phyloP scores from a whole-genome alignment of 352 stramenopile genomes.

The Blastocystis hominis region DNA sequence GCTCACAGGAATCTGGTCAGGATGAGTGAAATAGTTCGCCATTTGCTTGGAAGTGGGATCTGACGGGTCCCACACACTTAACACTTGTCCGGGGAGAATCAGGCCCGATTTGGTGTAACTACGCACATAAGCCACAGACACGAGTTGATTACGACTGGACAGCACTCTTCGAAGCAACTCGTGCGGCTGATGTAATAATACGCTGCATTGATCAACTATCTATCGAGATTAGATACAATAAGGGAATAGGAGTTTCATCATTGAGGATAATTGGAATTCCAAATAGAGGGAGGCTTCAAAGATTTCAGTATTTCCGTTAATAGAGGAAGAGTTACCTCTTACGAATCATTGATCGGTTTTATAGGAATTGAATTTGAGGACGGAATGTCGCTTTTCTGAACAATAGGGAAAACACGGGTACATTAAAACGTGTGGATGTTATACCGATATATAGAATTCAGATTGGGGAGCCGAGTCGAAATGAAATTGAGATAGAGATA shows the following conservation, averaged over 20 bases:
- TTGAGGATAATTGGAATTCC: too few relatives aligned
- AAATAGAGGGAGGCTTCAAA: too few relatives aligned
- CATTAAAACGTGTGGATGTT: too few relatives aligned
- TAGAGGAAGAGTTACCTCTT: too few relatives aligned
- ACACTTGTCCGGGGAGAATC: not conserved
- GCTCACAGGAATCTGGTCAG: conserved; percentile 52
- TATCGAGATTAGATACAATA: not conserved
- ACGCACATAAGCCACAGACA: not conserved
- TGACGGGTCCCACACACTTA: conserved; percentile 27
- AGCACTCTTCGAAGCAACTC: conserved; percentile 35
- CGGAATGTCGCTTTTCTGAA: too few relatives aligned
- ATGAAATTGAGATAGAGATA: too few relatives aligned
- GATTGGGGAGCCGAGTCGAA: too few relatives aligned
- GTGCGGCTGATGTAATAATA: conserved; percentile 42
- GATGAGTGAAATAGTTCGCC: conserved; percentile 50
- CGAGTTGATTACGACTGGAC: not conserved
- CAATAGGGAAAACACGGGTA: too few relatives aligned
- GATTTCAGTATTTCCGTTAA: too few relatives aligned
- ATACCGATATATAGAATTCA: too few relatives aligned
- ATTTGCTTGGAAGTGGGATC: conserved; percentile 41
- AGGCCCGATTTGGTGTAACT: conserved; percentile 39
- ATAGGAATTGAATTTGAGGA: too few relatives aligned
- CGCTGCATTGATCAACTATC: conserved; percentile 9
- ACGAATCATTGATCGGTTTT: too few relatives aligned
- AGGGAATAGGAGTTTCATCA: not conserved